Percentiles rank a stretch among this genome's conserved stretches.
phyloP scores from a whole-genome alignment of 1,139 yeast species.

The Hansenula sp. region DNA sequence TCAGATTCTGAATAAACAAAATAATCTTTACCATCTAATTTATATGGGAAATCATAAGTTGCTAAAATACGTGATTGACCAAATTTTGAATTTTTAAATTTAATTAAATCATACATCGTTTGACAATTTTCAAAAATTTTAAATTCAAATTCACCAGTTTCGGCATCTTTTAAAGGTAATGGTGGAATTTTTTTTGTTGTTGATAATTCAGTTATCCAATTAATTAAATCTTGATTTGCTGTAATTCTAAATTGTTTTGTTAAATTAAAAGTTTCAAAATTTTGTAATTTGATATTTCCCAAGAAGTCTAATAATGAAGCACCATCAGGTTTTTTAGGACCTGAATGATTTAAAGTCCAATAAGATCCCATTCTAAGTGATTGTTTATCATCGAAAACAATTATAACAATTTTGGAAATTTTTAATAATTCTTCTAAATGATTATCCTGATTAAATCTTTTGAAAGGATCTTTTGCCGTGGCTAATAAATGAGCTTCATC shows the following conservation, averaged over 20 bases:
- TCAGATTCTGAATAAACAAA: slow-evolving; percentile 34
- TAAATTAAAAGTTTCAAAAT: slow-evolving; percentile 23
- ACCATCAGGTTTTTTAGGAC: slow-evolving; percentile 19
- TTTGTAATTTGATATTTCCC: slow-evolving; percentile 9
- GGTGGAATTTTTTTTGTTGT: slow-evolving; percentile 26
- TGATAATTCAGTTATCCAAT: slow-evolving; percentile 34
- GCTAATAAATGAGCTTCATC: slow-evolving; percentile 40
- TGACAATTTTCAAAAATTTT: slow-evolving; percentile 35
- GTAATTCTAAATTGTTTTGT: slow-evolving; percentile 36
- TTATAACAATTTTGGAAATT: slow-evolving; percentile 29
- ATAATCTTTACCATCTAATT: slow-evolving; percentile 36
- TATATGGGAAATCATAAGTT: slow-evolving; percentile 39
- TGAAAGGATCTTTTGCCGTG: slow-evolving; percentile 36
- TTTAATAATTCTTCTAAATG: slow-evolving; percentile 33
- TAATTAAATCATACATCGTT: slow-evolving; percentile 30
- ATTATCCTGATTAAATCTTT: slow-evolving; percentile 35
- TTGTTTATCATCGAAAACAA: slow-evolving; percentile 38
- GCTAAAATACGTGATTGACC: slow-evolving; percentile 36
- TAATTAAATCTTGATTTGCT: slow-evolving; percentile 31
- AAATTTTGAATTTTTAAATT: slow-evolving; percentile 21
- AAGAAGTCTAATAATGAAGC: slow-evolving; percentile 22
- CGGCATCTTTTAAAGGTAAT: slow-evolving; percentile 23
- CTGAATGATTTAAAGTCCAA: slow-evolving; percentile 26
- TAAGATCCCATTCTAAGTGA: slow-evolving; percentile 38
- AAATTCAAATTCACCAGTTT: slow-evolving; percentile 28